Evolutionary conservation across 805 yeast species (phyloP).

Genomic region (Cyberlindnera mississippiensis): DNA sequence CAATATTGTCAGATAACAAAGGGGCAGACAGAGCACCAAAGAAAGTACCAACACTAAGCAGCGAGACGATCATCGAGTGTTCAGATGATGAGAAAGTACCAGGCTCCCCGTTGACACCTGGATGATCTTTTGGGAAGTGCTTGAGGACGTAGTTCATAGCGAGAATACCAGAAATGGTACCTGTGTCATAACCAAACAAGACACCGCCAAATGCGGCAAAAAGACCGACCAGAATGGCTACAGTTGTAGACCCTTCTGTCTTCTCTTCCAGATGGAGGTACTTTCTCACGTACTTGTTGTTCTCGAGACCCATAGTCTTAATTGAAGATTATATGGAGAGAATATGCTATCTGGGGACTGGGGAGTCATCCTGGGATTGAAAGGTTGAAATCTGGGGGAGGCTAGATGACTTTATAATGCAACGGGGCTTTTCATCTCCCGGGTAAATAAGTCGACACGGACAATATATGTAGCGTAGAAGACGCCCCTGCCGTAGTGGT

Average conservation of each 20-base stretch:
- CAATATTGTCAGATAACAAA: conserved; percentile 49
- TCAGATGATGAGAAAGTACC: conserved; percentile 41
- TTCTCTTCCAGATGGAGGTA: conserved; percentile 39
- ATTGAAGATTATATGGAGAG: background rate
- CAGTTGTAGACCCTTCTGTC: conserved; percentile 44
- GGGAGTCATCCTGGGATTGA: too few relatives aligned
- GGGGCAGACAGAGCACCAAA: conserved; percentile 61
- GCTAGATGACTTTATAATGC: too few relatives aligned
- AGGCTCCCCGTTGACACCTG: conserved; percentile 32
- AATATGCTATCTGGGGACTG: too few relatives aligned
- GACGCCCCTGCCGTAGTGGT: too few relatives aligned
- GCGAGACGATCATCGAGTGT: conserved; percentile 61
- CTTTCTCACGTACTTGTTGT: conserved; percentile 1
- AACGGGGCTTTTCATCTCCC: too few relatives aligned
- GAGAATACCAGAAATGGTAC: conserved; percentile 60
- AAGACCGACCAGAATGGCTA: conserved; percentile 48
- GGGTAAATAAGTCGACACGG: too few relatives aligned
- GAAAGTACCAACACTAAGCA: conserved; percentile 69
- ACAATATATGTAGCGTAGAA: too few relatives aligned
- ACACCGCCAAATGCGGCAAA: conserved; percentile 68
- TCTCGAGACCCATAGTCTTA: conserved; percentile 1
- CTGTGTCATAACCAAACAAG: conserved; percentile 65
- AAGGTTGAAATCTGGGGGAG: too few relatives aligned
- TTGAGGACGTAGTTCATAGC: conserved; percentile 53
- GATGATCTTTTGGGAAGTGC: conserved; percentile 36